Evolutionary conservation across 768 basidiomycete genomes (phyloP), one percentile per base, ranked within the genome.

Genomic region (Hypsizygus marmoreus): DNA sequence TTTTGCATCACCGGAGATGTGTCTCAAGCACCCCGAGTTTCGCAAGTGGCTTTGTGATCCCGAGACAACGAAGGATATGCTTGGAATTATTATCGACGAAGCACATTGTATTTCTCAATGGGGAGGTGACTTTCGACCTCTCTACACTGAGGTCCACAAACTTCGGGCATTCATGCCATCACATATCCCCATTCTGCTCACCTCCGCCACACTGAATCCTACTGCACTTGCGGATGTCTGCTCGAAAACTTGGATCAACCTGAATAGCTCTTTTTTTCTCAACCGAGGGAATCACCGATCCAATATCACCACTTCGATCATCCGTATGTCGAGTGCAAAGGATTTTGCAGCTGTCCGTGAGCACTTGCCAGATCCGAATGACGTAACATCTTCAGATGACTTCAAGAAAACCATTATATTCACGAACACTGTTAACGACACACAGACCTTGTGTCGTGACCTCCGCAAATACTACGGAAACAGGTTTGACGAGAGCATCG

Each of bases 1-100:
- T 4, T 36, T 73, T 17, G 60, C 66, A 0, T 71, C 67, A 4
- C 70, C 73, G 0, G 70, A 75, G 43, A 70, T 73, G 70, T 67
- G 66, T 17, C 56, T 71, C 20, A 44, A 62, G 44, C 62, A 73
- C 50, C 29, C 47, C 2, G 46, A 17, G 1, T 69, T 71, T 44
- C 58, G 60, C 0, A 43, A 60, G 28, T 23, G 56, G 3, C 50
- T 74, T 13, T 33, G 41, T 20, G 12, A 25, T 19, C 23, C 55
- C 9, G 37, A 37, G n/a, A n/a, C n/a, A n/a, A n/a, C n/a, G n/a
- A n/a, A n/a, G n/a, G n/a, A n/a, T n/a, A n/a, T n/a, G n/a, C n/a
- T n/a, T n/a, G n/a, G n/a, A n/a, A n/a, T n/a, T n/a, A 32, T 32
- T 6, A 49, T 23, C 32, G 54, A 45, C 39, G 68, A 75, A 40